Conservation (phyloP, 176 grass and related monocot genomes). For the Dactylis glomerata region DNA sequence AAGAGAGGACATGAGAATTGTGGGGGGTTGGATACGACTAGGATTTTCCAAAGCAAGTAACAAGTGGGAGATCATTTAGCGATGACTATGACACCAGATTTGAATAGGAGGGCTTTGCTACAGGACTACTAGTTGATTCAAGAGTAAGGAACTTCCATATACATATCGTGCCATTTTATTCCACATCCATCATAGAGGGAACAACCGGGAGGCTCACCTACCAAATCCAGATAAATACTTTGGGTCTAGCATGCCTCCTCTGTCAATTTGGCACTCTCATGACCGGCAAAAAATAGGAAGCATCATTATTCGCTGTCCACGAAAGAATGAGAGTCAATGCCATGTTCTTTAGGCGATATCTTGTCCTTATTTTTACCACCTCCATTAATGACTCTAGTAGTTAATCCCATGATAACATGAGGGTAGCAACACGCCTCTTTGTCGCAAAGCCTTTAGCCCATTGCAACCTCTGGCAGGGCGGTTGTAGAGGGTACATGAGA, state of each 20-base stretch:
- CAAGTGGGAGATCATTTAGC: no score
- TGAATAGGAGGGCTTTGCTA: no score
- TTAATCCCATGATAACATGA: background rate
- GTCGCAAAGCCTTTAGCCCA: background rate
- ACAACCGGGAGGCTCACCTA: background rate
- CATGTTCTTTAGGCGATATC: background rate
- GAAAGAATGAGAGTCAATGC: background rate
- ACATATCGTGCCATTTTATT: no score
- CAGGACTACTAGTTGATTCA: no score
- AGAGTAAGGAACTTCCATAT: no score
- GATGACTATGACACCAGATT: no score
- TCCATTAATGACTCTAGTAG: background rate
- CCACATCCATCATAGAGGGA: no score
- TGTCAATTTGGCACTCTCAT: background rate
- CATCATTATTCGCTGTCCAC: background rate
- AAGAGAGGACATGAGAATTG: background rate
- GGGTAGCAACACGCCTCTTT: background rate
- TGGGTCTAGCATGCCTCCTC: background rate
- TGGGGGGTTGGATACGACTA: background rate
- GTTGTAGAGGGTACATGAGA: background rate
- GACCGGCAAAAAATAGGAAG: background rate
- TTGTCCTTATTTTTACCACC: rapidly evolving
- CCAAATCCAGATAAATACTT: background rate
- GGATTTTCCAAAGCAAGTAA: background rate
- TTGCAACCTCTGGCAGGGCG: background rate